A percentile compares a stretch with the other conserved stretches of the same genome.
phyloP scores from a whole-genome alignment of 257 asterid species.

The Coffea canephora region DNA sequence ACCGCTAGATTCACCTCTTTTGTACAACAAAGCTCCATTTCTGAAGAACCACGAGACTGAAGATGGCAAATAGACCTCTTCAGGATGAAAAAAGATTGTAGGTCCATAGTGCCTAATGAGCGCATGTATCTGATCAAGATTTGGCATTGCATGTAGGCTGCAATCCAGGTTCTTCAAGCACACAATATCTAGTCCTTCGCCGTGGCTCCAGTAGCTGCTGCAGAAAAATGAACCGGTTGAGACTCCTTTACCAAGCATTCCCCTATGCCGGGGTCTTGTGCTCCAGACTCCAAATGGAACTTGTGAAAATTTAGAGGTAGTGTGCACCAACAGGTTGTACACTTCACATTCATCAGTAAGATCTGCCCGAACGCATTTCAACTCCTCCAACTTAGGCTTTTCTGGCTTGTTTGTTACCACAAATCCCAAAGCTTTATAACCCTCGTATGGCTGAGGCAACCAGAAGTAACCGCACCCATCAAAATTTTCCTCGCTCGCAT shows the following conservation, averaged over 20 bases:
- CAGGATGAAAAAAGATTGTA: slow-evolving; percentile 75
- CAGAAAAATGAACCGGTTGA: slow-evolving; percentile 71
- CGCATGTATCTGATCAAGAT: slow-evolving; percentile 65
- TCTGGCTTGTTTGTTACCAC: slow-evolving; percentile 54
- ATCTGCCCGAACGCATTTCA: slow-evolving; percentile 74
- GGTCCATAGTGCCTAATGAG: slow-evolving; percentile 79
- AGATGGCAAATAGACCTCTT: slow-evolving; percentile 74
- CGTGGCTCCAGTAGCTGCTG: slow-evolving; percentile 33
- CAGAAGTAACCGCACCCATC: slow-evolving; percentile 60
- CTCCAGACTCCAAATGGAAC: slow-evolving; percentile 53
- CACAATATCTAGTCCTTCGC: slow-evolving; percentile 44
- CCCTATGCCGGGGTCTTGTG: slow-evolving; percentile 65
- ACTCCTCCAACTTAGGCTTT: slow-evolving; percentile 59
- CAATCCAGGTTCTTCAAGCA: slow-evolving; percentile 73
- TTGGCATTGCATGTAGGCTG: slow-evolving; percentile 74
- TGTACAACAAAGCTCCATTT: slow-evolving; percentile 67
- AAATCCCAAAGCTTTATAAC: slow-evolving; percentile 75
- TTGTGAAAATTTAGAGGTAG: slow-evolving; percentile 39
- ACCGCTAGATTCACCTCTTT: slow-evolving; percentile 30
- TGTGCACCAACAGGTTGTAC: slow-evolving; percentile 35
- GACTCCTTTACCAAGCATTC: slow-evolving; percentile 67
- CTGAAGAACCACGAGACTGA: slow-evolving; percentile 84
- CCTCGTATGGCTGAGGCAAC: slow-evolving; percentile 74
- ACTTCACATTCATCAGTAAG: slow-evolving; percentile 69
- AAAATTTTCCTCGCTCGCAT: slow-evolving; percentile 44